A percentile compares a stretch with the other conserved stretches of the same genome.
phyloP scores from a whole-genome alignment of 306 rosid species.

The Citrullus mucosospermus region DNA sequence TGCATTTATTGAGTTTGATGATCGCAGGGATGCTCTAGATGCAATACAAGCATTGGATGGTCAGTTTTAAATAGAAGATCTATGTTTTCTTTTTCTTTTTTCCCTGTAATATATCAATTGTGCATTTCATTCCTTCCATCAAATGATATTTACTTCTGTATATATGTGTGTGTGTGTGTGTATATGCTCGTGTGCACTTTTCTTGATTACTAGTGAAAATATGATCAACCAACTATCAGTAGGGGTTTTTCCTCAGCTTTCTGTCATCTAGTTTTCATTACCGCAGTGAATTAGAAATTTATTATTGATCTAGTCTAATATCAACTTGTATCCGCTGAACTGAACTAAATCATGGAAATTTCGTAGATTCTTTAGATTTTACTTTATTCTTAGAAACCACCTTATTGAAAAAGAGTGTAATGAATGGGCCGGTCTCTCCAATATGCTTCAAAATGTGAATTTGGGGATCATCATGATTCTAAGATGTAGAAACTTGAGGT shows the following conservation, averaged over 20 bases:
- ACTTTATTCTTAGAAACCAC: background rate
- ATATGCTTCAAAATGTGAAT: background rate
- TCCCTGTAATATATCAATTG: background rate
- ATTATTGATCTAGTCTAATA: background rate
- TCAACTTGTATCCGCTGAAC: background rate
- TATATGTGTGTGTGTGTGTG: background rate
- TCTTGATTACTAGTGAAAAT: background rate
- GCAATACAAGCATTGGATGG: conserved; percentile 87
- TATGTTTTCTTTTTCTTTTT: background rate
- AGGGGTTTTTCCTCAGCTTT: background rate
- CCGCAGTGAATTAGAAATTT: background rate
- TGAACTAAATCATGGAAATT: background rate
- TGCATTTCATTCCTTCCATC: background rate
- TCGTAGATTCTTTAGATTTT: background rate
- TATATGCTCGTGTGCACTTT: background rate
- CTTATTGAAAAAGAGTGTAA: background rate
- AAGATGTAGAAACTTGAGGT: background rate
- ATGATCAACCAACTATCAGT: background rate
- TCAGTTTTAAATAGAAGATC: conserved; percentile 16
- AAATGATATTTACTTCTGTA: background rate
- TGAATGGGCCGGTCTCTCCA: background rate
- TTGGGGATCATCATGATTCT: background rate
- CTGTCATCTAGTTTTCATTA: background rate
- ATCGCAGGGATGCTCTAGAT: conserved; percentile 90
- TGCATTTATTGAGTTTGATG: conserved; percentile 90